Evolutionary conservation across 768 basidiomycete species (phyloP).

Genomic region (Hericium rajendrae): DNA sequence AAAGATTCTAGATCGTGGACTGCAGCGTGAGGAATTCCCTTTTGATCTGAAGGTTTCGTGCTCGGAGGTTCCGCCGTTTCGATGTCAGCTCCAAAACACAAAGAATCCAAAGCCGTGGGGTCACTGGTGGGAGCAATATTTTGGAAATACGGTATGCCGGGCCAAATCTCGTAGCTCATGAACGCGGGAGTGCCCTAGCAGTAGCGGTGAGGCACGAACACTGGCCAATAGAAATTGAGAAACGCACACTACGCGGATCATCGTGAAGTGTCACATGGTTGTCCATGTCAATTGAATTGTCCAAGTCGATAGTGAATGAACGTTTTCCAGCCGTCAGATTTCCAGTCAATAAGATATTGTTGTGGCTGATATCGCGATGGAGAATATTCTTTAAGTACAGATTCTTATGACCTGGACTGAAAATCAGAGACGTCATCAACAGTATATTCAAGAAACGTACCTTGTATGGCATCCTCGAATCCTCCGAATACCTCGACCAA

Average conservation of each 20-base stretch:
- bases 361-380: not conserved
- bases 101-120: too few relatives aligned
- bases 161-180: not conserved
- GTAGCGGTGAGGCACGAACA: too few relatives aligned
- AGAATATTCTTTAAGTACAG: not conserved
- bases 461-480: not conserved
- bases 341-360: not conserved
- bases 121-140: too few relatives aligned
- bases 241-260: not conserved
- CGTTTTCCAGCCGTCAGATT: not conserved
- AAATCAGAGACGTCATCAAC: too few relatives aligned
- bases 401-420: not conserved
- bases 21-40: not conserved
- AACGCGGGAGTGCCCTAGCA: not conserved
- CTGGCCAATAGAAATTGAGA: not conserved
- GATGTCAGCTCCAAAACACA: too few relatives aligned
- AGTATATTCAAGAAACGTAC: not conserved
- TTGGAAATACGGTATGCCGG: too few relatives aligned
- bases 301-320: not conserved
- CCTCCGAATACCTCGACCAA: not conserved
- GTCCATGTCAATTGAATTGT: not conserved
- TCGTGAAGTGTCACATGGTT: not conserved
- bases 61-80: too few relatives aligned
- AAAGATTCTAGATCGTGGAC: not conserved
- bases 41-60: not conserved